phyloP scores from a whole-genome alignment of 2,329 filamentous ascomycete genomes.

The Claviceps fusiformis region DNA sequence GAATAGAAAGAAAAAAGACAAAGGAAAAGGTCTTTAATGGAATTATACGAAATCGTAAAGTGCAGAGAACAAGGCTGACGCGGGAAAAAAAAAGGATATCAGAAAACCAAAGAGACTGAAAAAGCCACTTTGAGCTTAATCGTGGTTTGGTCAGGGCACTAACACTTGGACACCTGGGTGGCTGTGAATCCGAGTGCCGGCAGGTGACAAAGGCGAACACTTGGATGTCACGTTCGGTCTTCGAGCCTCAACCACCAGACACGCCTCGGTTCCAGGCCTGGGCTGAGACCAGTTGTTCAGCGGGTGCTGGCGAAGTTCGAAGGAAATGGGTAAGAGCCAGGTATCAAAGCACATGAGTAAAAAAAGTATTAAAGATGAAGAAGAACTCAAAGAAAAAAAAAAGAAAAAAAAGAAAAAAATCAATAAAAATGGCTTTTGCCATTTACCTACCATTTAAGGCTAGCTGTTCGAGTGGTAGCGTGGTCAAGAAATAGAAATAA shows the following conservation, averaged over 20 bases:
- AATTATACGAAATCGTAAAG: neutral
- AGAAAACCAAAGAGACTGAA: neutral
- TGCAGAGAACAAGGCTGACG: neutral
- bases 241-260: neutral
- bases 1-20: neutral
- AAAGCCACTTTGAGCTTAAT: neutral
- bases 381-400: too few species aligned
- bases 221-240: neutral
- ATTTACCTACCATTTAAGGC: neutral
- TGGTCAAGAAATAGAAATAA: neutral
- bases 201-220: slow-evolving; percentile 1
- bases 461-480: neutral
- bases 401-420: neutral
- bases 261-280: neutral
- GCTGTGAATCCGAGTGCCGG: neutral
- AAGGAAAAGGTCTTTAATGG: neutral
- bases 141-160: neutral
- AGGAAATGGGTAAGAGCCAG: too few species aligned
- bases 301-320: too few species aligned
- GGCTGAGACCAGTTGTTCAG: too few species aligned
- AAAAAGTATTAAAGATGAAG: too few species aligned
- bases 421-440: neutral
- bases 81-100: neutral
- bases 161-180: neutral
- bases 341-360: too few species aligned